Evolutionary conservation across 345 rosid genomes (phyloP).

Genomic region (Bretschneidera sinensis): DNA sequence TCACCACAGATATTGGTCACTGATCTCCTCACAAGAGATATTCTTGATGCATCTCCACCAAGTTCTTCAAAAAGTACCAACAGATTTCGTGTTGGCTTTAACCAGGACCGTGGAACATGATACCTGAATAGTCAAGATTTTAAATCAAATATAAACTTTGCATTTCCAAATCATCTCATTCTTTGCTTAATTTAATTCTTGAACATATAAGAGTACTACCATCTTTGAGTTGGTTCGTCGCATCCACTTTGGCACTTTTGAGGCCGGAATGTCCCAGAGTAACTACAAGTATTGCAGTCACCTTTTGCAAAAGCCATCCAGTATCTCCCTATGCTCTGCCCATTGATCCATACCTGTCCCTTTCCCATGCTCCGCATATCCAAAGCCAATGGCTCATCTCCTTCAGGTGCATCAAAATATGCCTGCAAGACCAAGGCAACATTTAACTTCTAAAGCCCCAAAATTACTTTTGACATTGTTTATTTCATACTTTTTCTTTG

Average conservation of each 20-base stretch:
- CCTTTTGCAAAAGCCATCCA: constrained; percentile 87
- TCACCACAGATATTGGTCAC: constrained; percentile 30
- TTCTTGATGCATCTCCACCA: constrained; percentile 75
- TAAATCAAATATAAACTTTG: neutral
- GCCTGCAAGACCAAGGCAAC: constrained; percentile 40
- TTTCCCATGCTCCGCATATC: constrained; percentile 93
- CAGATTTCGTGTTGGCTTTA: constrained; percentile 65
- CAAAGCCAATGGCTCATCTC: constrained; percentile 76
- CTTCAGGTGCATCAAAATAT: constrained; percentile 65
- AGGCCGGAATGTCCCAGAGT: constrained; percentile 66
- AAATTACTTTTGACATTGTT: neutral
- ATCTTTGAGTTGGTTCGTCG: constrained; percentile 80
- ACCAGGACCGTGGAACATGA: constrained; percentile 88
- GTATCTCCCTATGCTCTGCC: constrained; percentile 86
- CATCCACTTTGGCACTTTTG: constrained; percentile 74
- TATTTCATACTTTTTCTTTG: neutral
- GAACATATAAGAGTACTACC: constrained; percentile 31
- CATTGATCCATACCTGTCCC: constrained; percentile 94
- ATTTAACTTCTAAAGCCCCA: constrained; percentile 10
- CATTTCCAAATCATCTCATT: neutral
- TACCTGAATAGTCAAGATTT: constrained; percentile 43
- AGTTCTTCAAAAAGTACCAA: constrained; percentile 91
- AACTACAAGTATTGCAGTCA: constrained; percentile 55
- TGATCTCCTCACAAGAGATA: constrained; percentile 60
- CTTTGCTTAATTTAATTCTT: neutral